phyloP scores from a whole-genome alignment of 1,284 basidiomycete genomes.

The Malassezia vespertilionis region DNA sequence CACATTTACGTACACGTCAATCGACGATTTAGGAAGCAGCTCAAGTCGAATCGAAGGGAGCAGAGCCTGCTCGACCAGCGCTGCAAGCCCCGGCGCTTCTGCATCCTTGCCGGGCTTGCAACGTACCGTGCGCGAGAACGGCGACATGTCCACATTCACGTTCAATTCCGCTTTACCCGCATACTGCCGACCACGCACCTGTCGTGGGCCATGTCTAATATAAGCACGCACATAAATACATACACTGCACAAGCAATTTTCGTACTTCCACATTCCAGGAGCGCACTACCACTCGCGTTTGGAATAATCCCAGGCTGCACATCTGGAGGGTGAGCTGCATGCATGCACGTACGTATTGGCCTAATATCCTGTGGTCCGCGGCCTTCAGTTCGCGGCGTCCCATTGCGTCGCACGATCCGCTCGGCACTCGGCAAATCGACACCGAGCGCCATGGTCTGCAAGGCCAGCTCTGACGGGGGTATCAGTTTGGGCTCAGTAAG shows the following conservation, averaged over 20 bases:
- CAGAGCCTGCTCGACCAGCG: constrained; percentile 75
- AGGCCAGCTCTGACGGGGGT: background rate
- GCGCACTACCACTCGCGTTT: constrained; percentile 14
- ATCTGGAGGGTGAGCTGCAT: background rate
- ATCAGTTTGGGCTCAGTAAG: background rate
- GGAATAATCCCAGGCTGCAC: constrained; percentile 11
- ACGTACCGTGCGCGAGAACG: constrained; percentile 69
- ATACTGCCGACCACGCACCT: constrained; percentile 62
- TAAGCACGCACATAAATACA: background rate
- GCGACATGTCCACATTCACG: constrained; percentile 91
- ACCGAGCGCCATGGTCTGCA: background rate
- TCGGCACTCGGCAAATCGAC: background rate
- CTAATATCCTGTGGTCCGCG: background rate
- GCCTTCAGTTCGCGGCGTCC: background rate
- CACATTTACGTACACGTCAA: constrained; percentile 81
- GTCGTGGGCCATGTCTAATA: constrained; percentile 61
- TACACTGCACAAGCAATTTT: constrained; percentile 16
- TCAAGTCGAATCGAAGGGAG: constrained; percentile 75
- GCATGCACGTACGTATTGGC: constrained; percentile 6
- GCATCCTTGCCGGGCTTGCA: constrained; percentile 79
- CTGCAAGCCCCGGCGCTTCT: constrained; percentile 73
- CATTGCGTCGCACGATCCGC: constrained; percentile 2
- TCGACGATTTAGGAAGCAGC: constrained; percentile 78
- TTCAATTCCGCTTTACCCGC: constrained; percentile 77
- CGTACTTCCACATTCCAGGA: constrained; percentile 11